phyloP scores from a whole-genome alignment of 2,329 filamentous ascomycete species.

The Curvularia verruculosa region DNA sequence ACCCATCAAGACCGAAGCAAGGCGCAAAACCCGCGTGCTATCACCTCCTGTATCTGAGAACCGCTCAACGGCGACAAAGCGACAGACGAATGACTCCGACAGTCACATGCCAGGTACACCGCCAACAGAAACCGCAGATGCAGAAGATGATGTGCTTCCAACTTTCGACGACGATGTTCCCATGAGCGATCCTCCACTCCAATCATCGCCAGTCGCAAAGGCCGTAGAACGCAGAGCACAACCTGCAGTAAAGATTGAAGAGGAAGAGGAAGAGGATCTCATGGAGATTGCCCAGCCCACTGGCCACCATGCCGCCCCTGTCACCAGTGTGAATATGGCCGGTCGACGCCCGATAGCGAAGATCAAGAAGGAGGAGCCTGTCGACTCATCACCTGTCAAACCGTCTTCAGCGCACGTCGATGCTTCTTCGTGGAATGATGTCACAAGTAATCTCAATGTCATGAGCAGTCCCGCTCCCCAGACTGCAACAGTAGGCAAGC shows the following conservation, averaged over 20 bases:
- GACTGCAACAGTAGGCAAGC: conserved; percentile 73
- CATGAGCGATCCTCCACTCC: conserved; percentile 80
- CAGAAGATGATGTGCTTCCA: conserved; percentile 63
- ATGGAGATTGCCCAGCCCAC: conserved; percentile 85
- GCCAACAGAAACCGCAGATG: conserved; percentile 49
- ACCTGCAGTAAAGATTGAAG: conserved; percentile 63
- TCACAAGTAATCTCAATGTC: conserved; percentile 85
- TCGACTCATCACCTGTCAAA: conserved; percentile 76
- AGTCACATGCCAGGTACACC: conserved; percentile 54
- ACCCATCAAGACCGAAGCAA: conserved; percentile 73
- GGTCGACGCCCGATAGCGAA: conserved; percentile 80
- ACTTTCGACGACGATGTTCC: conserved; percentile 69
- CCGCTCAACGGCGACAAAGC: conserved; percentile 32
- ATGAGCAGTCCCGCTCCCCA: conserved; percentile 74
- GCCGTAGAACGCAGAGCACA: conserved; percentile 73
- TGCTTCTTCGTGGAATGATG: conserved; percentile 83
- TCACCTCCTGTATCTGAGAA: conserved; percentile 71
- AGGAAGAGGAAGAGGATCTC: conserved; percentile 76
- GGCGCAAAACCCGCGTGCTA: conserved; percentile 78
- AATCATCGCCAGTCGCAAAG: conserved; percentile 85
- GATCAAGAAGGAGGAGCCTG: conserved; percentile 68
- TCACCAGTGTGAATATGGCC: conserved; percentile 80
- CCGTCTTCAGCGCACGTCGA: conserved; percentile 65
- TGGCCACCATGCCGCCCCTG: conserved; percentile 66
- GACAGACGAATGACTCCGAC: conserved; percentile 43